Conservation (phyloP, 2,329 filamentous ascomycete genomes). For the Chaetomium sp. region DNA sequence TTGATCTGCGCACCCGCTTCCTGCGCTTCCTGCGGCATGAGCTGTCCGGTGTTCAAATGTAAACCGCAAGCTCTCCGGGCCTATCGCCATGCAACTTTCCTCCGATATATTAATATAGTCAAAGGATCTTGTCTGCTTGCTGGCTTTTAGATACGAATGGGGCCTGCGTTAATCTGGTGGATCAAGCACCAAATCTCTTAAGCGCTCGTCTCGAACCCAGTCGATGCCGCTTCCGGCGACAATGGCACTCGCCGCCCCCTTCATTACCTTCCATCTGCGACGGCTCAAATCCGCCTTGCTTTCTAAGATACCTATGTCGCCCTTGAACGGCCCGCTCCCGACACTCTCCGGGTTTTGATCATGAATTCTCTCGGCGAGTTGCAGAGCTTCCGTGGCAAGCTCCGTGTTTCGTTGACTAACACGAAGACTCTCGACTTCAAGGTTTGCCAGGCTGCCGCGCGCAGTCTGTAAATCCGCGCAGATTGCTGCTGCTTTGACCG, state of each 20-base stretch:
- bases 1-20: not conserved
- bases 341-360: conserved; percentile 50
- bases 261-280: conserved; percentile 72
- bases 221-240: conserved; percentile 81
- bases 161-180: conserved; percentile 19
- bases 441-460: conserved; percentile 55
- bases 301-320: conserved; percentile 62
- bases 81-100: not conserved
- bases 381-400: conserved; percentile 64
- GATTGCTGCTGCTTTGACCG: conserved; percentile 63
- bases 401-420: conserved; percentile 62
- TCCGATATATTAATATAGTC: not conserved
- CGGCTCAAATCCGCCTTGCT: conserved; percentile 62
- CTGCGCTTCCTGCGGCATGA: not conserved
- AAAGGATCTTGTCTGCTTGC: not conserved
- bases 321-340: conserved; percentile 50
- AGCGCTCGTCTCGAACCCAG: conserved; percentile 70
- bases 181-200: conserved; percentile 74
- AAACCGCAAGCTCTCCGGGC: not conserved
- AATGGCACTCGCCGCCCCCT: conserved; percentile 75
- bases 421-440: conserved; percentile 61
- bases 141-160: not conserved
- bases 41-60: not conserved
- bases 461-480: conserved; percentile 55
- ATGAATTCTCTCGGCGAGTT: conserved; percentile 52